These are phyloP conservation scores for Venturia aucupariae DNA, from an alignment of 2,329 filamentous ascomycete species.

Conservation along the genomic window DNA sequence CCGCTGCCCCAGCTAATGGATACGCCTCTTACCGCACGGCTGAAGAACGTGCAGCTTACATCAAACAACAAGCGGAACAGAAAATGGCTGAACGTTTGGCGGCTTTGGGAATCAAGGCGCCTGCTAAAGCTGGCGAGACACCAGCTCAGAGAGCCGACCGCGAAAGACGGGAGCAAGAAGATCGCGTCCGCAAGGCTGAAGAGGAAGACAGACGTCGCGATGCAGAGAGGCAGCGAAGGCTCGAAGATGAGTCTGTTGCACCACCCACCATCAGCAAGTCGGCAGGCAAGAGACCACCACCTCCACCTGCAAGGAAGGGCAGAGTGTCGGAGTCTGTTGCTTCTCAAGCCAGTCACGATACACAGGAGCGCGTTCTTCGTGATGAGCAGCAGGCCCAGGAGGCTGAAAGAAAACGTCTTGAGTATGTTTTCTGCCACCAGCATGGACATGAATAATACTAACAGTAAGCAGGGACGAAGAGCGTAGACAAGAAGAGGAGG, in stretches of 20 bases:
- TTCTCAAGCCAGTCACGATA: not conserved
- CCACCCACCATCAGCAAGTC: conserved; percentile 45
- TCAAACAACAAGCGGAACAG: conserved; percentile 93
- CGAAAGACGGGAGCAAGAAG: conserved; percentile 77
- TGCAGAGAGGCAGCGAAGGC: conserved; percentile 70
- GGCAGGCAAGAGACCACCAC: conserved; percentile 44
- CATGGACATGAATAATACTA: conserved; percentile 19
- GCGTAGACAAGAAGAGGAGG: conserved; percentile 66
- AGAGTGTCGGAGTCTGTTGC: conserved; percentile 39
- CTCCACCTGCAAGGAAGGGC: conserved; percentile 65
- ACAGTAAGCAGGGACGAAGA: conserved; percentile 56
- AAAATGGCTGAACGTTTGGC: conserved; percentile 95
- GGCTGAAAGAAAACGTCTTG: conserved; percentile 55
- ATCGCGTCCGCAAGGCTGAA: conserved; percentile 80
- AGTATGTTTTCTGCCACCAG: conserved; percentile 53
- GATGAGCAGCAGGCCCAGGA: conserved; percentile 45
- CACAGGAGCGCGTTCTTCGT: conserved; percentile 36
- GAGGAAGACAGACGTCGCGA: conserved; percentile 89
- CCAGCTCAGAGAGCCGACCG: conserved; percentile 78
- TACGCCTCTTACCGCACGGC: conserved; percentile 83
- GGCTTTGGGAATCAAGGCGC: conserved; percentile 81
- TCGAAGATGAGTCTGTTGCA: conserved; percentile 64
- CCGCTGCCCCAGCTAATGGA: conserved; percentile 43
- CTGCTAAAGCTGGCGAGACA: conserved; percentile 66
- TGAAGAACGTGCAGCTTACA: conserved; percentile 89